phyloP scores from a whole-genome alignment of 225 moss, liverwort and hornwort genomes.

The Ulota crispa region DNA sequence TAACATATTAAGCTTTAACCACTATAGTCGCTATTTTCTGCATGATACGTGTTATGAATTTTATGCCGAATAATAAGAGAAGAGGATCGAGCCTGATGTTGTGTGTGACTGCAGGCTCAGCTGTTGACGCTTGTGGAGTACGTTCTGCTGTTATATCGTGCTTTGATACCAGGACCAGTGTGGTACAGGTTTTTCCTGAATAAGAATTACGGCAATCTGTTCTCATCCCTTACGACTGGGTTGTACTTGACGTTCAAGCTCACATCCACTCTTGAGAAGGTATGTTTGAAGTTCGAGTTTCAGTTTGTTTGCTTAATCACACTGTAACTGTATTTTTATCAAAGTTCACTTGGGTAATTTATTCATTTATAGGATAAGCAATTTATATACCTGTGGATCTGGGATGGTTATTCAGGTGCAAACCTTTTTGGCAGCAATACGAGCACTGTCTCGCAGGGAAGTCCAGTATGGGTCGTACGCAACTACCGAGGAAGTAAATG shows the following conservation, averaged over 20 bases:
- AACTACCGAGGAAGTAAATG: slow-evolving; percentile 81
- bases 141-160: slow-evolving; percentile 75
- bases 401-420: slow-evolving; percentile 59
- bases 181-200: slow-evolving; percentile 94
- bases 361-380: neutral
- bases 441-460: slow-evolving; percentile 84
- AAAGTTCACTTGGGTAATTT: neutral
- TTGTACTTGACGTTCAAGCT: slow-evolving; percentile 91
- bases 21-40: neutral
- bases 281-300: slow-evolving; percentile 18
- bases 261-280: slow-evolving; percentile 87
- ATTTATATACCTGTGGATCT: slow-evolving; percentile 20
- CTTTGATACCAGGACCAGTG: slow-evolving; percentile 78
- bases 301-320: neutral
- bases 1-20: slow-evolving; percentile 12
- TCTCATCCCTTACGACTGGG: slow-evolving; percentile 84
- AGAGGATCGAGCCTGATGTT: slow-evolving; percentile 7
- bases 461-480: slow-evolving; percentile 96
- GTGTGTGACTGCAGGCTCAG: slow-evolving; percentile 67
- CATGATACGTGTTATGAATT: no score
- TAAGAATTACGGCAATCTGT: slow-evolving; percentile 77
- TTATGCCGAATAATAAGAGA: neutral
- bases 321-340: neutral
- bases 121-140: slow-evolving; percentile 84
- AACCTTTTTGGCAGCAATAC: slow-evolving; percentile 83